A percentile compares a stretch with the other conserved stretches of the same genome.
Conservation (phyloP, 768 basidiomycete species). For the Daedaleopsis nitida region DNA sequence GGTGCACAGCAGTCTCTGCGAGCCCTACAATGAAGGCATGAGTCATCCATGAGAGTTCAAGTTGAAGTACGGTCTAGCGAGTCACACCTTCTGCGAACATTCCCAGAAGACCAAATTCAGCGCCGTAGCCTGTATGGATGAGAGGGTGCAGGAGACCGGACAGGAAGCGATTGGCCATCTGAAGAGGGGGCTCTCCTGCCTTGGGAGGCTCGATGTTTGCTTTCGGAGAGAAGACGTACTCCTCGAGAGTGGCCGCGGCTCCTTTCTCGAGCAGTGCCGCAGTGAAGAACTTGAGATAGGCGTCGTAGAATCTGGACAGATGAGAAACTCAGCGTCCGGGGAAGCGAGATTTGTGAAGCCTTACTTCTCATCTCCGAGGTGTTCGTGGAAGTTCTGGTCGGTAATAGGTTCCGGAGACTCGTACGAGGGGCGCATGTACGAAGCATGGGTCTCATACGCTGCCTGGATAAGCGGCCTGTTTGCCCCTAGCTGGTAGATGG, state of each 20-base stretch:
- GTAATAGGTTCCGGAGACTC: conserved; percentile 48
- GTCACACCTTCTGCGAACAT: conserved; percentile 57
- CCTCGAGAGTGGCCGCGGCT: conserved; percentile 48
- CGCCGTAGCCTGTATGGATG: conserved; percentile 62
- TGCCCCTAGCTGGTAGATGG: conserved; percentile 61
- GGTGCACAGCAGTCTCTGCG: conserved; percentile 22
- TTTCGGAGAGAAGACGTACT: conserved; percentile 53
- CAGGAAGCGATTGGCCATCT: conserved; percentile 58
- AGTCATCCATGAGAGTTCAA: too few species aligned
- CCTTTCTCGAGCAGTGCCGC: conserved; percentile 43
- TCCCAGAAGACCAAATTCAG: conserved; percentile 61
- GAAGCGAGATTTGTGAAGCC: neutral
- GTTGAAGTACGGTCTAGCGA: neutral
- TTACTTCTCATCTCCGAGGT: conserved; percentile 54
- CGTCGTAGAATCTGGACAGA: conserved; percentile 44
- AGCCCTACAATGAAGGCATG: conserved; percentile 8
- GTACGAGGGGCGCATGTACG: conserved; percentile 37
- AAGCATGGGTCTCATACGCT: conserved; percentile 41
- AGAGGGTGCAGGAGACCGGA: conserved; percentile 60
- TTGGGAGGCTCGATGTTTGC: conserved; percentile 20
- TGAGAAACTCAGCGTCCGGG: neutral
- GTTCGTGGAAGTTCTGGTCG: conserved; percentile 48
- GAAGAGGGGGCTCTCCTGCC: conserved; percentile 37
- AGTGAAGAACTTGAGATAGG: conserved; percentile 58
- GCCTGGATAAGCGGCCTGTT: conserved; percentile 39